Evolutionary conservation across 305 asterid genomes (phyloP), one percentile per base, ranked within the genome.

Genomic region (Nicotiana rustica): DNA sequence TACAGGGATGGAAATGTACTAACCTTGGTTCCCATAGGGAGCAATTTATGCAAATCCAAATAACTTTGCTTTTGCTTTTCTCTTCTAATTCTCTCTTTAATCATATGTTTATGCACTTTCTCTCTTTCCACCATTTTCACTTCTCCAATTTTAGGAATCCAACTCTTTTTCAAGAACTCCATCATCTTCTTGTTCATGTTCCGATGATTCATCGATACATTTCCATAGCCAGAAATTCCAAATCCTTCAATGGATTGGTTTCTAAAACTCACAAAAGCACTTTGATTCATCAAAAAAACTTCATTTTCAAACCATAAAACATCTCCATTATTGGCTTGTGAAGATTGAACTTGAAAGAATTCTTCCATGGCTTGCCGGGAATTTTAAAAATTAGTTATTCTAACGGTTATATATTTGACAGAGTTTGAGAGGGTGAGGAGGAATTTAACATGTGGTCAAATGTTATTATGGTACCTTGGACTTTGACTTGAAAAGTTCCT

Each of bases 21-120:
- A 65, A 87, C 93, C 95, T 90, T 91, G 29, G 93, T 91, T 56
- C 89, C 92, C 52, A 19, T 60, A 2, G 93, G 93, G 83, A 91
- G 85, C 49, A 88, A 35, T 7, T 82, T 79, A 66, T 88, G 93
- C 89, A 90, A 83, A 60, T 84, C 82, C 1, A 33, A 17, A 56
- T 83, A 91, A 62, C 73, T 67, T 7, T 85, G 86, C 76, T 79
- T 89, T 81, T 88, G 93, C 73, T 82, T 90, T 83, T 83, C 86
- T 38, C 95, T 87, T 36, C 95, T 85, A 86, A 86, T 78, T 83
- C 92, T 90, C 86, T 90, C 93, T 66, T 56, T 69, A 15, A 91
- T 88, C 93, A 80, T 83, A 71, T 89, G 93, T 86, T 78, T 90
- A 60, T 62, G 79, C 35, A 78, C 83, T 79, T 80, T 84, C 59